Evolutionary conservation across 2,329 filamentous ascomycete species (phyloP).

Genomic region (Amauroascus niger): DNA sequence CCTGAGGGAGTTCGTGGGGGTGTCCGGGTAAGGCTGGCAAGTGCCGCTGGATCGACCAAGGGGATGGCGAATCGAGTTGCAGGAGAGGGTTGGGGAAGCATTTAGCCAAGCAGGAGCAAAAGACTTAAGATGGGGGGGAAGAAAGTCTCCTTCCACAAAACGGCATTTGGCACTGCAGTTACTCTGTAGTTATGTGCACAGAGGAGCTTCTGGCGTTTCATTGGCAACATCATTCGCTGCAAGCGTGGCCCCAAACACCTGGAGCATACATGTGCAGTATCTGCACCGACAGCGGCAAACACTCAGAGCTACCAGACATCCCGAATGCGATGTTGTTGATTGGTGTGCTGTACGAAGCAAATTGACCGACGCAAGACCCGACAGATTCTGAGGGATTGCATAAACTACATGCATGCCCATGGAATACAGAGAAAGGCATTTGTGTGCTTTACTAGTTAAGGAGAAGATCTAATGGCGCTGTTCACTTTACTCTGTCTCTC

Average conservation of each 20-base stretch:
- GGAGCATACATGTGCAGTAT: no score
- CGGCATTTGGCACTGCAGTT: neutral
- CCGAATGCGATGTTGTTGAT: no score
- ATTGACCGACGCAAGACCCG: no score
- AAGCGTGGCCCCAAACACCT: no score
- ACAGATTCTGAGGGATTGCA: no score
- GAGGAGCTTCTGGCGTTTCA: neutral
- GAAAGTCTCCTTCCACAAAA: neutral
- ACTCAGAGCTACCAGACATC: no score
- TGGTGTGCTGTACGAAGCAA: no score
- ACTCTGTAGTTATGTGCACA: no score
- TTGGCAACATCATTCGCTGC: neutral
- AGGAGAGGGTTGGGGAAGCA: neutral
- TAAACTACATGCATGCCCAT: neutral
- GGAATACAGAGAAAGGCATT: neutral
- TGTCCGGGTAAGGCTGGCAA: slow-evolving; percentile 9
- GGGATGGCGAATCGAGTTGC: slow-evolving; percentile 4
- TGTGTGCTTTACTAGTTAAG: neutral
- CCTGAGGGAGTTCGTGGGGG: neutral
- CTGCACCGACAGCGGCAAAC: no score
- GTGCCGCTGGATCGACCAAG: slow-evolving; percentile 6
- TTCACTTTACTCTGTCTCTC: no score
- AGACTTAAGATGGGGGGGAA: neutral
- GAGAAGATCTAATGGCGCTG: no score
- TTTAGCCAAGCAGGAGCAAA: neutral